A percentile compares a stretch with the other conserved stretches of the same genome.
Conservation (phyloP, 768 basidiomycete genomes). For the Rhodotorula graminis region DNA sequence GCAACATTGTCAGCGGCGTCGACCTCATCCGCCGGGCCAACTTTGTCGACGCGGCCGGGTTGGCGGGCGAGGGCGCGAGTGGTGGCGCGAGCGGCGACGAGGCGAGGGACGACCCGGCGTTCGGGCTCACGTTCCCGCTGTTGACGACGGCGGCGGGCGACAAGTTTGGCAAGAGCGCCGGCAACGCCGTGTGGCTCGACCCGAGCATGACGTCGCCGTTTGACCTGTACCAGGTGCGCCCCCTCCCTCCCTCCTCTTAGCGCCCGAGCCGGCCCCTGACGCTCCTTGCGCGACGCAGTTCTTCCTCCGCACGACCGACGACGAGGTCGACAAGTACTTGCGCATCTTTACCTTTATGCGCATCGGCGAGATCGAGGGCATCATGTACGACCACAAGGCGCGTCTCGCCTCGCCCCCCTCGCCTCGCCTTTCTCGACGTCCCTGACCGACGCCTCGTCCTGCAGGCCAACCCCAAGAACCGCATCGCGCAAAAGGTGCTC, state of each 20-base stretch:
- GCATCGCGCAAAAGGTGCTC: constrained; percentile 55
- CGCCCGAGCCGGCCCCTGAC: no score
- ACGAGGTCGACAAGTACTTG: constrained; percentile 72
- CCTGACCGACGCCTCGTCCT: neutral
- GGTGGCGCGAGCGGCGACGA: neutral
- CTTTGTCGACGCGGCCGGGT: constrained; percentile 5
- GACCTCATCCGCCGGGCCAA: constrained; percentile 71
- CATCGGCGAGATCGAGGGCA: constrained; percentile 55
- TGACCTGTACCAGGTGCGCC: constrained; percentile 87
- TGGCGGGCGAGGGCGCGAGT: neutral
- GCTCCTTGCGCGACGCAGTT: constrained; percentile 57
- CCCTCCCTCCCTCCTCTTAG: no score
- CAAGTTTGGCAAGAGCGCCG: constrained; percentile 96
- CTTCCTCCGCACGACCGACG: constrained; percentile 75
- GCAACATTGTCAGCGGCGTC: constrained; percentile 89
- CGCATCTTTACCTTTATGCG: constrained; percentile 76
- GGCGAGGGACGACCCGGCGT: constrained; percentile 52
- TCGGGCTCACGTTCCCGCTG: constrained; percentile 87
- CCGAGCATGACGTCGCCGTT: constrained; percentile 70
- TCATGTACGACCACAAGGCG: constrained; percentile 62
- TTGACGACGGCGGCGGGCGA: constrained; percentile 81
- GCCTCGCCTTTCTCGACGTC: neutral
- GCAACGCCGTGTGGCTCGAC: constrained; percentile 92
- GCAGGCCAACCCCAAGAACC: constrained; percentile 49
- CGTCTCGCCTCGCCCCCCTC: constrained; percentile 3